Evolutionary conservation across 345 rosid species (phyloP).

Genomic region (Punica granatum): DNA sequence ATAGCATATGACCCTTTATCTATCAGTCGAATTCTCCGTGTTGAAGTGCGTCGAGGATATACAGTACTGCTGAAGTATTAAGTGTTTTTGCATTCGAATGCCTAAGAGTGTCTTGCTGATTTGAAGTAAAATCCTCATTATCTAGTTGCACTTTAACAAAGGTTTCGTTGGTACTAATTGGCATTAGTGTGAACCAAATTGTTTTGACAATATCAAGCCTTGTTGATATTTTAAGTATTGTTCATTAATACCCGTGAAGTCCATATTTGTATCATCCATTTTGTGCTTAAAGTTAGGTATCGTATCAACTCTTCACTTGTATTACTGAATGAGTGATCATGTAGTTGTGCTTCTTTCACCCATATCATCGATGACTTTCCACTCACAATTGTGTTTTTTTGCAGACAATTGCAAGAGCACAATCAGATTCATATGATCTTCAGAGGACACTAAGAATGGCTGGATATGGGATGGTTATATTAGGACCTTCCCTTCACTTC

Average conservation of each 20-base stretch:
- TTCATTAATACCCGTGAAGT: no score
- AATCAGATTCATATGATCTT: constrained; percentile 58
- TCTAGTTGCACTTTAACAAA: neutral
- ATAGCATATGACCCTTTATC: neutral
- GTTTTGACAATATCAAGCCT: no score
- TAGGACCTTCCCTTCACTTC: constrained; percentile 79
- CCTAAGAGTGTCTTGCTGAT: no score
- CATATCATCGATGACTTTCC: neutral
- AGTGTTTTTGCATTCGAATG: no score
- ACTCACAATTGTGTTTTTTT: neutral
- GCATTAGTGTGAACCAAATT: no score
- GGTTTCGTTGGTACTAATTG: neutral
- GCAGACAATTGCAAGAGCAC: constrained; percentile 42
- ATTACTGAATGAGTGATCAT: no score
- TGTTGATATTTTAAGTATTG: no score
- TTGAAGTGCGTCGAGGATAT: no score
- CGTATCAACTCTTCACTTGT: no score
- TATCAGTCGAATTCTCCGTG: neutral
- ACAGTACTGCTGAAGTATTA: no score
- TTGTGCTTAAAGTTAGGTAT: neutral
- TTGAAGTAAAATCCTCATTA: neutral
- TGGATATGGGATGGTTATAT: constrained; percentile 61
- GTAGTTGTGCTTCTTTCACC: neutral
- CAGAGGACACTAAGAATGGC: constrained; percentile 80
- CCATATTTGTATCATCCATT: no score